These are phyloP conservation scores for Pelargonium australe DNA, from an alignment of 441 rosid genomes.

Conservation along the genomic window DNA sequence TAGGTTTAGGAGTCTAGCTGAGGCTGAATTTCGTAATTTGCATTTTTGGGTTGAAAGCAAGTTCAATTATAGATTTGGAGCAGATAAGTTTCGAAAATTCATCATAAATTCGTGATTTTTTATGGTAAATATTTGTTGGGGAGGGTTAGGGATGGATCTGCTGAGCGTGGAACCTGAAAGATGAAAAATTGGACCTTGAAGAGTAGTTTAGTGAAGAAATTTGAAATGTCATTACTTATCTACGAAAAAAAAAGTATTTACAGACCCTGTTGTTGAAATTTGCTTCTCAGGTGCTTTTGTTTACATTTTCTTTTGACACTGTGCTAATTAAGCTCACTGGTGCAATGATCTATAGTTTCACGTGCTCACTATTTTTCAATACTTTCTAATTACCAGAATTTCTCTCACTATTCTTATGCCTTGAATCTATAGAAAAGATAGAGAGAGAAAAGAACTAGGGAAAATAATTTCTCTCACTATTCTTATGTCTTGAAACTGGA, in stretches of 20 bases:
- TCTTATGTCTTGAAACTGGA: too few species aligned
- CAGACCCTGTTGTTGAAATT: too few species aligned
- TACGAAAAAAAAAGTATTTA: neutral
- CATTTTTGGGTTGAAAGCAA: neutral
- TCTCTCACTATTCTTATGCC: too few species aligned
- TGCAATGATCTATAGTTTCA: too few species aligned
- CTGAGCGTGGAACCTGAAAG: neutral
- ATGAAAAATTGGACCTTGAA: neutral
- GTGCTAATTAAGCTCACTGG: too few species aligned
- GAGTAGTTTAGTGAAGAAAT: neutral
- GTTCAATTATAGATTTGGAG: neutral
- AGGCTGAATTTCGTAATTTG: neutral
- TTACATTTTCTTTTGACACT: too few species aligned
- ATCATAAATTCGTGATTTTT: neutral
- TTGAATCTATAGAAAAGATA: too few species aligned
- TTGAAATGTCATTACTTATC: neutral
- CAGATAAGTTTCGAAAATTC: neutral
- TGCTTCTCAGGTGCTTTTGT: too few species aligned
- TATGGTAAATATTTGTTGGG: neutral
- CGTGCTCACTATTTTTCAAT: too few species aligned
- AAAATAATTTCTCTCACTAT: too few species aligned
- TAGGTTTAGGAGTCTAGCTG: neutral
- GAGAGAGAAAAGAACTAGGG: too few species aligned
- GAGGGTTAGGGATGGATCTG: neutral
- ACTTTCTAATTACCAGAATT: too few species aligned